Base-by-base conservation (phyloP, 768 basidiomycete genomes). In the Termitomyces sp. region DNA sequence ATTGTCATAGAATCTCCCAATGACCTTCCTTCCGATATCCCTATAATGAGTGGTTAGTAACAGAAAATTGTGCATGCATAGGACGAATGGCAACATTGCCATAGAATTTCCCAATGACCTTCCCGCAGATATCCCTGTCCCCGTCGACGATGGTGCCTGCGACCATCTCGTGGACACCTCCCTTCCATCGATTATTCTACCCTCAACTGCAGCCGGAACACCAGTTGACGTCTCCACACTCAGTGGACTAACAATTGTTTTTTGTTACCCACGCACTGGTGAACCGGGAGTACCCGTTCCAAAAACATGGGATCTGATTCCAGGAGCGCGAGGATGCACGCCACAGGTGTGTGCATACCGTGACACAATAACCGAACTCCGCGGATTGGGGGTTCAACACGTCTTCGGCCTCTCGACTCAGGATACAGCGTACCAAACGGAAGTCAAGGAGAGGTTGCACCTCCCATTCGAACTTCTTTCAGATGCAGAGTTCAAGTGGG, bases 321-420 rank as follows among this genome's bases (percentile, higher is more conserved):
- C 63, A 15, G 63, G 63, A 41, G 63, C 63, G 22, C 57, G 63
- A 25, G 63, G 63, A 31, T 64, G 63, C 50, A 62, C 63, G 12
- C 63, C 63, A 18, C 63, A 64, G 15, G 61, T 55, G 16, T 64
- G 63, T 44, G 58, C 59, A n/a, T 63, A 61, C 56, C 61, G 63
- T 31, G 63, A 64, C 49, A 52, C 56, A 31, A 54, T 39, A 13
- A 38, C 58, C 40, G 61, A 64, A 35, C 58, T 64, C 36, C 42
- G 29, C 44, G 53, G 39, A 20, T 48, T 62, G 38, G 61, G 63
- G 7, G 60, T 64, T 7, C 38, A 57, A 12, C 63, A 61, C 27
- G 56, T 64, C 13, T 64, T 63, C 36, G 61, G 63, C 9, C 50
- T 63, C 16, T 64, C 63, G 6, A 61, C 62, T n/a, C 63, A 61